Conservation (phyloP, 169 alveolate genomes). For the Plasmodium coatneyi region DNA sequence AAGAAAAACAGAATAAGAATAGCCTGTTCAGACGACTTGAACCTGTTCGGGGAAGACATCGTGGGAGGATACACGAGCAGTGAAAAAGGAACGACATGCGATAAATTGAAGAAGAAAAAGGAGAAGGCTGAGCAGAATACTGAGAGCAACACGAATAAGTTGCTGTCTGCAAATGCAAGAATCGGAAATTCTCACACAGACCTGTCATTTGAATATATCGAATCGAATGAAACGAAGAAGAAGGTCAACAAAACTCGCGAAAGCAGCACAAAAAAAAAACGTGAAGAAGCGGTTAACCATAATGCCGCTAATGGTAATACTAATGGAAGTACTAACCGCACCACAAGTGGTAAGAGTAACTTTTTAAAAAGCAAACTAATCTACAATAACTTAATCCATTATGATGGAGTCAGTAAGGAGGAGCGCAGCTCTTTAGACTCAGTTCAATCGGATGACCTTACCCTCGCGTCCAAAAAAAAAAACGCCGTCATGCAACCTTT, state of each 20-base stretch:
- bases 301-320: not conserved
- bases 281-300: not conserved
- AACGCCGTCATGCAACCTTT: conserved; percentile 2
- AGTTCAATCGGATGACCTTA: conserved; percentile 3
- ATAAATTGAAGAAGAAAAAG: not conserved
- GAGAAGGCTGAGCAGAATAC: not conserved
- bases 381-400: conserved; percentile 1
- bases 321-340: not conserved
- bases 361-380: not conserved
- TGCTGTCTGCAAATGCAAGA: not conserved
- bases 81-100: conserved; percentile 16
- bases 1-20: conserved; percentile 10
- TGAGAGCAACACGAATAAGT: not conserved
- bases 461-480: not conserved
- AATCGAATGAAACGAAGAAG: conserved; percentile 42
- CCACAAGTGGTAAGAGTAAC: not conserved
- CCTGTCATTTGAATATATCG: conserved; percentile 48
- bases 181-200: conserved; percentile 6
- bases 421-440: not conserved
- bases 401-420: conserved; percentile 19
- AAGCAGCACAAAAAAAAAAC: not conserved
- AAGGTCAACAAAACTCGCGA: not conserved
- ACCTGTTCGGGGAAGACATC: conserved; percentile 11
- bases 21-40: conserved; percentile 21
- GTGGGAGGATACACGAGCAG: conserved; percentile 71